Evolutionary conservation across 768 basidiomycete species (phyloP), one percentile per base, ranked within the genome.

Genomic region (Calocera cornea): DNA sequence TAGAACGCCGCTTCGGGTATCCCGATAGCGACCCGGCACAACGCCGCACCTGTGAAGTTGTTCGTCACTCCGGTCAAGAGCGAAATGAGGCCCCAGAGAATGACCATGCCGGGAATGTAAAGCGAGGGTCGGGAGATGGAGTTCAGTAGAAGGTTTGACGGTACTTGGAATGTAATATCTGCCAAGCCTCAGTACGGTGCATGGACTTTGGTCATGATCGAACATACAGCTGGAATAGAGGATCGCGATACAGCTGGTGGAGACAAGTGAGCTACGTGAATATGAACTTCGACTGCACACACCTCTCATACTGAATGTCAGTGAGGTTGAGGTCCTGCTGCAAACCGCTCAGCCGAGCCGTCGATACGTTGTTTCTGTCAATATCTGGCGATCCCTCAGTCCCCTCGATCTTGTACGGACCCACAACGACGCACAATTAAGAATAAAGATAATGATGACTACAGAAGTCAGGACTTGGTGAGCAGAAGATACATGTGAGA

Each of bases 1-100:
- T 85, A 87, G 70, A 87, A 87, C 1, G 85, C 85, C 12, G 86
- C 82, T 80, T 83, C 87, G 0, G 86, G 85, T 10, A 88, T 69
- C 2, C 87, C 86, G 41, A 87, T 82, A 72, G 85, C 86, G 16
- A 87, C 71, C 19, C 87, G 80, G 68, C 84, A 85, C 14, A 79
- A 77, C 19, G 86, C 67, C 24, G 87, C 82, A 0, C 84, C 85
- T 17, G 78, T 72, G 69, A 82, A 86, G 72, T 80, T 81, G 64
- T 78, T 78, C 0, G 86, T 84, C 67, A 86, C 85, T 14, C 86
- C 87, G 22, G 86, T 88, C 54, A 87, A 72, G 2, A 83, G 78
- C 65, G 86, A 87, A 1, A 83, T 84, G 17, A 86, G 64, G 1
- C 87, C 86, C 86, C 87, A 89, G 1, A 80, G 69, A 24, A 85